These are phyloP conservation scores for Pyrenochaeta sp. DNA, from an alignment of 2,329 filamentous ascomycete genomes.

Conservation along the genomic window DNA sequence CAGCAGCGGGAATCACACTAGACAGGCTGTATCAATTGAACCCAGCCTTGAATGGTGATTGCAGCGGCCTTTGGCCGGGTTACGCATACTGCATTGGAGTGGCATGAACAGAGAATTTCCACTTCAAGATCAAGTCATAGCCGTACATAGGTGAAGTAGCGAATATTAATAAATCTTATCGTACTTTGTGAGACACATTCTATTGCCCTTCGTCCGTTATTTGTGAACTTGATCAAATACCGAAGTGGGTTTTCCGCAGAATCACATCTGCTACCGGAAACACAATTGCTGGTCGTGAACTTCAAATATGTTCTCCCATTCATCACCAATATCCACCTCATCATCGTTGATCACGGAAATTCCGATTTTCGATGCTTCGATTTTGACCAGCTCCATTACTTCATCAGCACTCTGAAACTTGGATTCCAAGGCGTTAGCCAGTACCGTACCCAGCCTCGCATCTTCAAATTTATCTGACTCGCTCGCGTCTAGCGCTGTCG, in stretches of 20 bases:
- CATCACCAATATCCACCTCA: slow-evolving; percentile 10
- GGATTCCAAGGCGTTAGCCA: slow-evolving; percentile 12
- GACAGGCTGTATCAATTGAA: not conserved
- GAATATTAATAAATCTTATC: no score
- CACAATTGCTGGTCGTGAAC: no score
- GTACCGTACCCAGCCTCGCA: slow-evolving; percentile 8
- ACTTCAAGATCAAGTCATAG: no score
- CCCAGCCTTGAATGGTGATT: not conserved
- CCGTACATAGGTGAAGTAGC: no score
- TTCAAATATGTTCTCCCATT: slow-evolving; percentile 11
- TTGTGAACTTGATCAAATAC: no score
- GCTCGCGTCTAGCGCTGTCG: not conserved
- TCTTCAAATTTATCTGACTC: slow-evolving; percentile 6
- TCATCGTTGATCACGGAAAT: slow-evolving; percentile 7
- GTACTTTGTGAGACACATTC: no score
- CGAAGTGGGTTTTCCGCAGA: no score
- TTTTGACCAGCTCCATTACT: slow-evolving; percentile 4
- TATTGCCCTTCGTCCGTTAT: no score
- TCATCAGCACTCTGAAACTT: slow-evolving; percentile 9
- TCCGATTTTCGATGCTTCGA: slow-evolving; percentile 1
- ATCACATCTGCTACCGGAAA: no score
- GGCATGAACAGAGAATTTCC: no score
- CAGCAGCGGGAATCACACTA: not conserved
- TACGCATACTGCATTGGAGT: slow-evolving; percentile 9
- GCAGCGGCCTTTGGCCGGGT: slow-evolving; percentile 6